Evolutionary conservation across 495 filamentous ascomycete species (phyloP).

Genomic region (Neurospora cerealis): DNA sequence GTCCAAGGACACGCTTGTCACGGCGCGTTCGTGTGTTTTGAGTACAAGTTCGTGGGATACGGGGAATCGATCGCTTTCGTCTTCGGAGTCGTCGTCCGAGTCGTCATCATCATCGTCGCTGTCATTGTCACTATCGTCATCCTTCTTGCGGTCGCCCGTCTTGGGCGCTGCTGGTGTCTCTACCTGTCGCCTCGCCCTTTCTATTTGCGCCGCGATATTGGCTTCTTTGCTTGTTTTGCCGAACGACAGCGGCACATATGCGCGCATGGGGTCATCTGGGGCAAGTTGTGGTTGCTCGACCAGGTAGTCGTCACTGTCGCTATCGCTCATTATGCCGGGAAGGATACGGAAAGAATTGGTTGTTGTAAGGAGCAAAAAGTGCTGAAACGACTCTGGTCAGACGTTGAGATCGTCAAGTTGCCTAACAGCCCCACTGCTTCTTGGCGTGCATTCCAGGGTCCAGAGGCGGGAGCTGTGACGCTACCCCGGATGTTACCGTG

Average conservation of each 20-base stretch:
- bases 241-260: slow-evolving; percentile 74
- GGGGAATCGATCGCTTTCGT: slow-evolving; percentile 84
- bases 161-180: slow-evolving; percentile 22
- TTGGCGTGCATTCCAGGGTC: not conserved
- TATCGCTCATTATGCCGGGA: slow-evolving; percentile 38
- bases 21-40: slow-evolving; percentile 82
- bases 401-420: not conserved
- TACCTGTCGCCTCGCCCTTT: slow-evolving; percentile 56
- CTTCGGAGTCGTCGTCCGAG: slow-evolving; percentile 48
- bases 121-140: slow-evolving; percentile 31
- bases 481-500: not conserved
- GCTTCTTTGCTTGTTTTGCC: slow-evolving; percentile 68
- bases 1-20: slow-evolving; percentile 77
- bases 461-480: not conserved
- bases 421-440: not conserved
- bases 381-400: not conserved
- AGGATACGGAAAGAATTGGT: not conserved
- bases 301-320: slow-evolving; percentile 55
- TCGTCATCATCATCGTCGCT: slow-evolving; percentile 42
- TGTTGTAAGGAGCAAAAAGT: not conserved
- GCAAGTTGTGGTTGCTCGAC: slow-evolving; percentile 40
- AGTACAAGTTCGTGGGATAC: slow-evolving; percentile 87
- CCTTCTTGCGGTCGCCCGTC: slow-evolving; percentile 12
- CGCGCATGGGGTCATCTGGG: slow-evolving; percentile 67
- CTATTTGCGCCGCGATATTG: slow-evolving; percentile 69